Conservation (phyloP, 306 rosid genomes). For the Cicer yamashitae region DNA sequence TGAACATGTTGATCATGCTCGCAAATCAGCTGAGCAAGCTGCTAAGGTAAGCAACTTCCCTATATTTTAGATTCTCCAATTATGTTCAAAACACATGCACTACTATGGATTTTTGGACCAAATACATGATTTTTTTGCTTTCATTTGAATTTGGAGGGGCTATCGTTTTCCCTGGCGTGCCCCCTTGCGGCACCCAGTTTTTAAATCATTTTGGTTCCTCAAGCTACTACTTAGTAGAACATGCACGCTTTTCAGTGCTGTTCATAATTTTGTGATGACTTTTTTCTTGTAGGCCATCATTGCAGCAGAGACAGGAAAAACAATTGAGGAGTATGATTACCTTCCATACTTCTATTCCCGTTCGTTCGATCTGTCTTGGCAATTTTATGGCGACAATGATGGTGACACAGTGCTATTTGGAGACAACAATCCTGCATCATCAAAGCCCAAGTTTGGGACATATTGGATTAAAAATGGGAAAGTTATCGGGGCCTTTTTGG, state of each 20-base stretch:
- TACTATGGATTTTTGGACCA: too few relatives aligned
- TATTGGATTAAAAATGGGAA: constrained; percentile 97
- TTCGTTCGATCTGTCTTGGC: constrained; percentile 83
- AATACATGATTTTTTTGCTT: too few relatives aligned
- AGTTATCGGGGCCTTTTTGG: constrained; percentile 80
- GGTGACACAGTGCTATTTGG: constrained; percentile 91
- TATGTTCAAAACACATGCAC: constrained; percentile 12
- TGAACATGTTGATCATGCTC: constrained; percentile 95
- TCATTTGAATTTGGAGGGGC: too few relatives aligned
- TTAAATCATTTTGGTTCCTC: constrained; percentile 23
- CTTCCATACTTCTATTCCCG: constrained; percentile 98
- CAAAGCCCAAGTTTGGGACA: constrained; percentile 82
- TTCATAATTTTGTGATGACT: constrained; percentile 9
- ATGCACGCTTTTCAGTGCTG: background rate
- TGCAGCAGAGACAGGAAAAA: constrained; percentile 74
- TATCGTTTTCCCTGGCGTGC: background rate
- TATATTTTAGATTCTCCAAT: constrained; percentile 20
- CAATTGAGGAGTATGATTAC: constrained; percentile 86
- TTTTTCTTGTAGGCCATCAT: constrained; percentile 73
- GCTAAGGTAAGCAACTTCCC: constrained; percentile 68
- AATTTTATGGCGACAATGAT: constrained; percentile 94
- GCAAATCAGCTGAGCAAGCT: constrained; percentile 99
- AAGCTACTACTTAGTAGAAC: constrained; percentile 2
- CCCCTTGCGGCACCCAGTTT: background rate
- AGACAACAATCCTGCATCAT: constrained; percentile 68